Evolutionary conservation across 2,329 filamentous ascomycete genomes (phyloP), one percentile per base, ranked within the genome.

Genomic region (Fusarium temperatum): DNA sequence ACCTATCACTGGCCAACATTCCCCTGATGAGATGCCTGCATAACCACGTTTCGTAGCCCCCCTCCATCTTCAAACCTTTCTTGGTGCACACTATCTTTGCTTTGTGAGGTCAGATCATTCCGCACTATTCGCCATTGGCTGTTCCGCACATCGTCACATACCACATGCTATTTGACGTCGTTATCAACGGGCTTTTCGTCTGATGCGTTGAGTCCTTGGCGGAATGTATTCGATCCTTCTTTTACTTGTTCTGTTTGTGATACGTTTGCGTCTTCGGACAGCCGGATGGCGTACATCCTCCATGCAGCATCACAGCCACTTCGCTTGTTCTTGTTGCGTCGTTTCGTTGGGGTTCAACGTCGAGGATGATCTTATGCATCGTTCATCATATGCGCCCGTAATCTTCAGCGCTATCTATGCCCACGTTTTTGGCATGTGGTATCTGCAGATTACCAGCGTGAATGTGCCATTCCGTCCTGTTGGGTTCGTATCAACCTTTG

Each of bases 21-120:
- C 62, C 59, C 62, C 51, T 63, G 68, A 36, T 65, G 30, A 48
- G 47, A 59, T 74, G 62, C 62, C 59, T 56, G 60, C 75, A 72
- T 62, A 66, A 66, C 72, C 75, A 75, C 75, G 75, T 77, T 77
- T 65, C 61, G 53, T 57, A 39, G 47, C 57, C 63, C 65, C 59
- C 73, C 64, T 70, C 61, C 69, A 65, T 35, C 59, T 47, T 51
- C 38, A 57, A 28, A 61, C 30, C 47, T 60, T 63, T 42, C 26
- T 24, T 51, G 38, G 30, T 59, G 41, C 24, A 24, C 24, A 24
- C 26, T n/a, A 24, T 57, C 50, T 54, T 47, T 28, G 18, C 35
- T 65, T 35, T 48, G 54, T 38, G 32, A 38, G 42, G n/a, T 51
- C 32, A 38, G 42, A 50, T 62, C 53, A 47, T 74, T 72, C 71